These are phyloP conservation scores for Solanum dulcamara DNA, from an alignment of 257 asterid genomes.

Conservation along the genomic window DNA sequence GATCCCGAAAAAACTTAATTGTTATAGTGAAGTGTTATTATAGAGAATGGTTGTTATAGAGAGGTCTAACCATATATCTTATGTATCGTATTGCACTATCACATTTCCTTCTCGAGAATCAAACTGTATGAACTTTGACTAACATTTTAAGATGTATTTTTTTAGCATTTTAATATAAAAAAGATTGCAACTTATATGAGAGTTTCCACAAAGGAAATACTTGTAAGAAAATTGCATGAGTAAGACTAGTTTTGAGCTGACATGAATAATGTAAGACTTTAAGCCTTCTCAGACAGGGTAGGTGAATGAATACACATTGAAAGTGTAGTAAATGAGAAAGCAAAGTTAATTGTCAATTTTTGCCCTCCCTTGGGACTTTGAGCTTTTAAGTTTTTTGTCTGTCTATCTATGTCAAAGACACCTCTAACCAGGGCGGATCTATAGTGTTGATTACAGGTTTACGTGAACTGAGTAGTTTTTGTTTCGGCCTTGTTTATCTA, in stretches of 20 bases:
- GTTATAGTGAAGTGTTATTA: fast-evolving
- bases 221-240: background rate
- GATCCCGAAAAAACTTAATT: fast-evolving
- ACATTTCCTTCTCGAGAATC: too few relatives aligned
- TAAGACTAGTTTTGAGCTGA: background rate
- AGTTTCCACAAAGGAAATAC: background rate
- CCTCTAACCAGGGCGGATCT: background rate
- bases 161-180: too few relatives aligned
- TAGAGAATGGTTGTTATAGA: background rate
- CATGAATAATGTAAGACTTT: background rate
- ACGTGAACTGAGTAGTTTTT: background rate
- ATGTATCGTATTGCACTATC: too few relatives aligned
- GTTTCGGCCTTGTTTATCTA: fast-evolving
- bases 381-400: background rate
- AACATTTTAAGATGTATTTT: too few relatives aligned
- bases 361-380: background rate
- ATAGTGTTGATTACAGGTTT: background rate
- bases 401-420: background rate
- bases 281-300: background rate
- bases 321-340: background rate
- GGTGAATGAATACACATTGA: background rate
- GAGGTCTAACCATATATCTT: background rate
- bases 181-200: background rate
- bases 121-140: too few relatives aligned
- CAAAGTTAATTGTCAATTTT: background rate